A percentile compares a stretch with the other conserved stretches of the same genome.
Conservation (phyloP, 805 yeast species). For the Suhomyces xylopsoci region DNA sequence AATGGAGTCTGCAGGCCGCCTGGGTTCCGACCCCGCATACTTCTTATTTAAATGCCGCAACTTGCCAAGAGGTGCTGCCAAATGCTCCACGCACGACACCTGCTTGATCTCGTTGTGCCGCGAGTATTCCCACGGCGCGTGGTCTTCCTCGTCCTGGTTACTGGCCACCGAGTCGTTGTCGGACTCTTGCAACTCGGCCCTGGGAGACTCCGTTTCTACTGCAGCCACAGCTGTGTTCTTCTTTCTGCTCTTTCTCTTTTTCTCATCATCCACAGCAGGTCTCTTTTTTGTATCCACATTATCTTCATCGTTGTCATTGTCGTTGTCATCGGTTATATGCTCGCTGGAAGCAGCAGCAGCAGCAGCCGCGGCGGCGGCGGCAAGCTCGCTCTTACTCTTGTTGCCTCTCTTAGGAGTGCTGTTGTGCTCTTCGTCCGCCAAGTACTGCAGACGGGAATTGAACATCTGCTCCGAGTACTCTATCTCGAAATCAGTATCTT, state of each 20-base stretch:
- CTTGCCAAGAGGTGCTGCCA: slow-evolving; percentile 23
- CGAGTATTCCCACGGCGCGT: slow-evolving; percentile 2
- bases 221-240: slow-evolving; percentile 2
- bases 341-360: slow-evolving; percentile 3
- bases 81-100: slow-evolving; percentile 1
- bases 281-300: slow-evolving; percentile 5
- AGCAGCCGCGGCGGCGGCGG: slow-evolving; percentile 1
- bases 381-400: slow-evolving; percentile 23
- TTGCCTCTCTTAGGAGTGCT: slow-evolving; percentile 31
- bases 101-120: not conserved
- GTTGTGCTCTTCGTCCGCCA: slow-evolving; percentile 38
- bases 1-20: slow-evolving; percentile 14
- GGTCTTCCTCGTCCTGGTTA: slow-evolving; percentile 2
- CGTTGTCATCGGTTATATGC: slow-evolving; percentile 4
- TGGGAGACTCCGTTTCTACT: not conserved
- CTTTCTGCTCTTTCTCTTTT: slow-evolving; percentile 5
- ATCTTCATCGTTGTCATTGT: slow-evolving; percentile 9
- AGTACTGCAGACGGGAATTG: slow-evolving; percentile 36
- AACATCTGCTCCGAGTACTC: slow-evolving; percentile 50
- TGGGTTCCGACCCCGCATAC: slow-evolving; percentile 1
- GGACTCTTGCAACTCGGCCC: not conserved
- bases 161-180: not conserved
- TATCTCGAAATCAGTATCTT: slow-evolving; percentile 48
- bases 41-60: slow-evolving; percentile 13
- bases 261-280: slow-evolving; percentile 3